phyloP scores from a whole-genome alignment of 345 rosid genomes.

The Gossypioides kirkii region DNA sequence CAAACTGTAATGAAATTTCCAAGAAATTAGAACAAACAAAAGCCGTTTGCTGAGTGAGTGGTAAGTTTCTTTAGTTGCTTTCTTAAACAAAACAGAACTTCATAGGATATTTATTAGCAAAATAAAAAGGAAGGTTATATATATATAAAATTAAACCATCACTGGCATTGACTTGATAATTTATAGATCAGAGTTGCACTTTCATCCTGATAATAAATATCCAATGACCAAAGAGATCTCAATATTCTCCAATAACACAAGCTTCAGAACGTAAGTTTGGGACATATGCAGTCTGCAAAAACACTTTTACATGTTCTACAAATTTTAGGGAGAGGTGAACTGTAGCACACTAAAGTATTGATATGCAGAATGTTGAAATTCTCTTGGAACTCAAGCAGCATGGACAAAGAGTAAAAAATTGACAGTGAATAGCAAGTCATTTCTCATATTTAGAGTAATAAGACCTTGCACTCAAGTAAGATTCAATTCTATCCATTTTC shows the following conservation, averaged over 20 bases:
- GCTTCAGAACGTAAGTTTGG: neutral
- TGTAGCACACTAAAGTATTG: neutral
- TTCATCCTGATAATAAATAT: neutral
- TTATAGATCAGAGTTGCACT: neutral
- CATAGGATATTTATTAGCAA: neutral
- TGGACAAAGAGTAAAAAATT: neutral
- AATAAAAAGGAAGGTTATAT: neutral
- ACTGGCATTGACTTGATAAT: neutral
- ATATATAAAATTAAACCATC: neutral
- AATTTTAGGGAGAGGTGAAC: neutral
- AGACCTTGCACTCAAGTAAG: neutral
- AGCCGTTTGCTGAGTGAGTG: neutral
- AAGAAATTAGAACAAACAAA: neutral
- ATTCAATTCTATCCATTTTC: neutral
- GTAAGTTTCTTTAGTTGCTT: neutral
- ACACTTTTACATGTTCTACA: neutral
- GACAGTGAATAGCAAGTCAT: neutral
- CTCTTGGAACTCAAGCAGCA: neutral
- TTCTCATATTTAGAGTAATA: neutral
- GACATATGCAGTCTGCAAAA: neutral
- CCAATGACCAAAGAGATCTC: neutral
- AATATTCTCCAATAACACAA: neutral
- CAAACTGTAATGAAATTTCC: neutral
- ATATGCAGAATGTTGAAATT: neutral
- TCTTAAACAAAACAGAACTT: neutral